A percentile compares a stretch with the other conserved stretches of the same genome.
These are phyloP conservation scores for Diaporthe australafricana DNA, from an alignment of 2,329 filamentous ascomycete genomes.

Conservation along the genomic window DNA sequence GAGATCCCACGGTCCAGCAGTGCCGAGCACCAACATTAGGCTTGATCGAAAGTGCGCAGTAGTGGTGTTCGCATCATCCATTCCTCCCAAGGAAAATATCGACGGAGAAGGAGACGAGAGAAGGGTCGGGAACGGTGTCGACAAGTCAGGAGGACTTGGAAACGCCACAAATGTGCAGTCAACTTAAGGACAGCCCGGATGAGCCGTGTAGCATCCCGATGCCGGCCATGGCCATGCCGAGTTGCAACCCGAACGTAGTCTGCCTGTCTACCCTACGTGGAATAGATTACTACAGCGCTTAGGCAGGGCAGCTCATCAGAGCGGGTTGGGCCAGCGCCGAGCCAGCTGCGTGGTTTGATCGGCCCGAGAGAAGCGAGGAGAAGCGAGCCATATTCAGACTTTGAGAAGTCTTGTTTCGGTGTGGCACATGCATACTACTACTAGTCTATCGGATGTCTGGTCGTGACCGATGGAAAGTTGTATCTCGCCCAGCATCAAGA, in stretches of 20 bases:
- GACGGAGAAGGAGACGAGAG: not conserved
- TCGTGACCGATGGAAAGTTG: not conserved
- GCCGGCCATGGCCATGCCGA: not conserved
- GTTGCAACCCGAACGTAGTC: constrained; percentile 4
- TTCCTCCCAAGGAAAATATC: not conserved
- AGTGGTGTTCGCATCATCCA: not conserved
- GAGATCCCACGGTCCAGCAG: constrained; percentile 8
- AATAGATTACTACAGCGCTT: too few relatives aligned
- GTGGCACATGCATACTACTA: not conserved
- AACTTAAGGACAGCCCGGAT: not conserved
- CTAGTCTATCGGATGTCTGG: not conserved
- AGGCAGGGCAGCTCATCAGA: not conserved
- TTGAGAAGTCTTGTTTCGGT: not conserved
- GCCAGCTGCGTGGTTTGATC: not conserved
- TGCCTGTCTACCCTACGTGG: not conserved
- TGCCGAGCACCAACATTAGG: not conserved
- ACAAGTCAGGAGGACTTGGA: not conserved
- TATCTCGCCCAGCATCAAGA: not conserved
- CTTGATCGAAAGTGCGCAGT: not conserved
- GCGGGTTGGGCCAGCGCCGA: constrained; percentile 3
- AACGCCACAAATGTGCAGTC: not conserved
- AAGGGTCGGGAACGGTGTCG: too few relatives aligned
- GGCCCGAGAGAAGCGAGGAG: constrained; percentile 2
- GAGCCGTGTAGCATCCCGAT: constrained; percentile 3
- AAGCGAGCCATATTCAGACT: not conserved